Base-by-base conservation (phyloP, 768 basidiomycete genomes). In the Hydnomerulius pinastri region DNA sequence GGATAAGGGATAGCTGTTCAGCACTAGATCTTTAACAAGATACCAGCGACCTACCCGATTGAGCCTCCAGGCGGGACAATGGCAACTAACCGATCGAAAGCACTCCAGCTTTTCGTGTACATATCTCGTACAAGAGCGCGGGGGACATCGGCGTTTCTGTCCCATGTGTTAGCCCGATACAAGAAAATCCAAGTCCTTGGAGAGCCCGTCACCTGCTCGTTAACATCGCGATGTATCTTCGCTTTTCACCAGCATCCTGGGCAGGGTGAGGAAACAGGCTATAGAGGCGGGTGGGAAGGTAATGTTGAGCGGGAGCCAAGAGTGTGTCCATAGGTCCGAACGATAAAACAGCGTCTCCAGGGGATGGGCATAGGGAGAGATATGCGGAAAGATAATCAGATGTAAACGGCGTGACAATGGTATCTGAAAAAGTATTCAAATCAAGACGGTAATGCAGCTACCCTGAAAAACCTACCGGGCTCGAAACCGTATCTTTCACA, bases 81-180 rank as follows among this genome's bases (percentile, higher is more conserved):
- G 4, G 88, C 87, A 15, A 93, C 87, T 6, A 94, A 78, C 9
- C 91, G 82, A 64, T 92, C 90, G 59, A 94, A 92, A 2, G 90
- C 90, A 63, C 88, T 90, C 91, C 92, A 93, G 56, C 87, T 90
- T 69, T 93, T 93, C 21, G 90, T 92, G 63, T 93, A 93, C 87
- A 91, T 88, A 58, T 92, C 90, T 49, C 90, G 82, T 39, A 92
- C 91, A 17, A 91, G 76, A 1, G 89, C 87, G 43, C 90, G 81
- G 10, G 91, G 87, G 21, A 90, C 85, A 63, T 92, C 90, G 13
- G 88, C 89, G 64, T 92, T 92, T 66, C 90, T 86, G 58, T 42
- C 40, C 33, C 39, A 53, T 29, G 55, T 43, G 13, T 54, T 3
- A 46, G 41, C 13, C n/a, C 28, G 27, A 23, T 20, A 25, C 29